Base-by-base conservation (phyloP, 169 alveolate species). In the Besnoitia besnoiti region DNA sequence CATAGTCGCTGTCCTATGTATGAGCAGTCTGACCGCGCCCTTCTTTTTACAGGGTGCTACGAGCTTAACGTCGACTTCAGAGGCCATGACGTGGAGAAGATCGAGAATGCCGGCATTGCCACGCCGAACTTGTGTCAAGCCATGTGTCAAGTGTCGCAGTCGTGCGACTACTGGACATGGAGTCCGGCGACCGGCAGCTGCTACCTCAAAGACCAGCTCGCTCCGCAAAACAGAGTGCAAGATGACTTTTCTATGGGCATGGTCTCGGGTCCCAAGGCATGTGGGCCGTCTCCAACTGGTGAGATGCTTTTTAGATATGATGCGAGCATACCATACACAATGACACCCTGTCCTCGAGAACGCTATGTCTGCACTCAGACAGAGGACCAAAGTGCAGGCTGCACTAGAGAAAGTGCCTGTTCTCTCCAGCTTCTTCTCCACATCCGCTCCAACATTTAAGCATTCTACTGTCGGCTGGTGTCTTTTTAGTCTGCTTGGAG, bases 131-230 rank as follows among this genome's bases (percentile, higher is more conserved):
- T 35, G 59, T 85, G 91, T 55, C 91, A 85, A 37, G 84, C 33
- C 10, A 24, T 85, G 46, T 85, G 91, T 44, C 14, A 4, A 8
- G 62, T 4, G 10, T 30, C n/a, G 35, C 79, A 27, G 16, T 2
- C 47, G 35, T 85, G 91, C 47, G 30, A 37, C 44, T 85, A 39
- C n/a, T 85, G 79, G 79, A 85, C 84, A 5, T 85, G 91, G 91
- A 82, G 51, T 4, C 47, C n/a, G 33, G 61, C 7, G 44, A 85
- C 79, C 1, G 37, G 49, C 4, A 55, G 49, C 82, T 85, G 91
- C 33, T 85, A 85, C 91, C 91, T 85, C 42, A 85, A 85, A 37
- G 49, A 37, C 75, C 40, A 51, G 75, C 40, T 35, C 33, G 91
- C 91, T 27, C 82, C 49, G 47, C 33, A 39, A 44, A 67, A 67